These are phyloP conservation scores for Phaeoacremonium minimum DNA, from an alignment of 2,329 filamentous ascomycete genomes.

Conservation along the genomic window DNA sequence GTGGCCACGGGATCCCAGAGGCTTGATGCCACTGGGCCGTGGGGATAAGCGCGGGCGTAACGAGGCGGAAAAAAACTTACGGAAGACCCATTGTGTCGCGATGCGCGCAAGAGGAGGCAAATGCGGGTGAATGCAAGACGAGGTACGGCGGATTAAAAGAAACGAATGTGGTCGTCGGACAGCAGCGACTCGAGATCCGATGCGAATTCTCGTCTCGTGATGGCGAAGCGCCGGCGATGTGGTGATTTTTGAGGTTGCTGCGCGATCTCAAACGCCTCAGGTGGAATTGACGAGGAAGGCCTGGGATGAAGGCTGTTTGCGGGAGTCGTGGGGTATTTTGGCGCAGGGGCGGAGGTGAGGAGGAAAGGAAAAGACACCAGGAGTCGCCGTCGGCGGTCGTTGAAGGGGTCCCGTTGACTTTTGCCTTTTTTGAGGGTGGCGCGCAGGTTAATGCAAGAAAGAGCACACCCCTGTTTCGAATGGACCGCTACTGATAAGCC, in stretches of 20 bases:
- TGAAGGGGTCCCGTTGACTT: not conserved
- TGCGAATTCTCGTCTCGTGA: not conserved
- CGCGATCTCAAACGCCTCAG: too few species aligned
- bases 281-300: not conserved
- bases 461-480: not conserved
- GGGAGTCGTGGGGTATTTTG: not conserved
- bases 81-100: slow-evolving; percentile 20
- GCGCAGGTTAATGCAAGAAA: not conserved
- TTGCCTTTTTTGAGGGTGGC: not conserved
- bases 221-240: not conserved
- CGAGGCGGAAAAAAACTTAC: slow-evolving; percentile 11
- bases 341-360: not conserved
- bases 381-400: not conserved
- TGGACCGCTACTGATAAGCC: too few species aligned
- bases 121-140: too few species aligned
- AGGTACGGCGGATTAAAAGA: too few species aligned
- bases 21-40: slow-evolving; percentile 9
- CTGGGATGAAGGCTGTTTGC: not conserved
- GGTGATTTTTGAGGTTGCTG: not conserved
- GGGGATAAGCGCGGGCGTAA: slow-evolving; percentile 9
- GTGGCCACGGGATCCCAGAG: not conserved
- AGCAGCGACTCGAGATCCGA: not conserved
- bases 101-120: not conserved
- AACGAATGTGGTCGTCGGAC: not conserved
- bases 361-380: not conserved